Evolutionary conservation across 1,139 yeast genomes (phyloP).

Genomic region (Blastobotrys petasosporus): DNA sequence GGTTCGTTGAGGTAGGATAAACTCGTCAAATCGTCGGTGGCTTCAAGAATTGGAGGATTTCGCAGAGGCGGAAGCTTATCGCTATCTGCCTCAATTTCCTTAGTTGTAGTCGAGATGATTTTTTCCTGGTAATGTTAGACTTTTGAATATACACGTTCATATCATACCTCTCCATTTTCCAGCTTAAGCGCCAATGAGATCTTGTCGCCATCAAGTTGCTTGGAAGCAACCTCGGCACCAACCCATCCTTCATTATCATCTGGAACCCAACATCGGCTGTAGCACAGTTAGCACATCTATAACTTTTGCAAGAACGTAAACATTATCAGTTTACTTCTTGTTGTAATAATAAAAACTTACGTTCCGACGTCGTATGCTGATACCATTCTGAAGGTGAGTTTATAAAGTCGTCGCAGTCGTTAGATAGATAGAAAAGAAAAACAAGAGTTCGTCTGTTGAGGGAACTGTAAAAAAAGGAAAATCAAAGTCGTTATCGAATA

Average conservation of each 20-base stretch:
- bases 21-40: constrained; percentile 90
- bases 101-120: constrained; percentile 30
- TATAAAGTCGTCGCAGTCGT: too few relatives aligned
- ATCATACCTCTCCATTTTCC: constrained; percentile 47
- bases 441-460: not conserved
- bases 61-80: constrained; percentile 62
- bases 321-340: not conserved
- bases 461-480: not conserved
- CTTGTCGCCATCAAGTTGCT: constrained; percentile 47
- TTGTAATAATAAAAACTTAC: constrained; percentile 19
- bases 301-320: not conserved
- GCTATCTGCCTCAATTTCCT: constrained; percentile 43
- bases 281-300: not conserved
- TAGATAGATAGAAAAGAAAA: not conserved
- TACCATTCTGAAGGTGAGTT: constrained; percentile 18
- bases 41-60: constrained; percentile 89
- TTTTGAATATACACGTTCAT: not conserved
- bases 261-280: constrained; percentile 87
- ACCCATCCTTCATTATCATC: constrained; percentile 87
- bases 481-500: not conserved
- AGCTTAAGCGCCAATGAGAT: constrained; percentile 54
- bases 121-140: constrained; percentile 18
- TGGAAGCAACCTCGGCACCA: constrained; percentile 68
- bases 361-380: constrained; percentile 30
- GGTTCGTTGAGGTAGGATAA: constrained; percentile 94